Evolutionary conservation across 305 asterid species (phyloP).

Genomic region (Plantago coronopus): DNA sequence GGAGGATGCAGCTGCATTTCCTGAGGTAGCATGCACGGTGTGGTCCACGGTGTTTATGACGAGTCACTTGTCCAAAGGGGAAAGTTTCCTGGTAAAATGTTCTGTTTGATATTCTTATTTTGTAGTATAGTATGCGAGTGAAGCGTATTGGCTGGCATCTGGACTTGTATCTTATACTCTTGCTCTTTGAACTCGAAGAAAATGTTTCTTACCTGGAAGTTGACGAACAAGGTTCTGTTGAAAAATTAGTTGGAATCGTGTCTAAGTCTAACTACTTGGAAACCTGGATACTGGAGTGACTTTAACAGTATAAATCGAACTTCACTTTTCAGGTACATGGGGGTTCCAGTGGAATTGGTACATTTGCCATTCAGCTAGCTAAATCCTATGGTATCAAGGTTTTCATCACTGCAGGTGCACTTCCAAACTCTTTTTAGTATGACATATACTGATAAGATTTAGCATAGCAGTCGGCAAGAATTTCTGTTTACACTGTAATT

Average conservation of each 20-base stretch:
- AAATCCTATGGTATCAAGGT: constrained; percentile 68
- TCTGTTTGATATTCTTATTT: neutral
- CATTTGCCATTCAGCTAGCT: constrained; percentile 94
- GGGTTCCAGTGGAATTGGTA: constrained; percentile 97
- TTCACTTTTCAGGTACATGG: constrained; percentile 71
- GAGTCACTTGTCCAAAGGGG: constrained; percentile 69
- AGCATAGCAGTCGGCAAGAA: neutral
- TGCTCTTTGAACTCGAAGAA: too few relatives aligned
- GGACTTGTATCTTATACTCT: too few relatives aligned
- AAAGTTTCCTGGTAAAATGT: constrained; percentile 61
- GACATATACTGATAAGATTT: constrained; percentile 7
- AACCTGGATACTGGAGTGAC: neutral
- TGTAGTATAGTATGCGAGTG: neutral
- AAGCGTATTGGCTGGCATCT: neutral
- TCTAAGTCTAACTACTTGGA: too few relatives aligned
- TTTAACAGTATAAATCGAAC: constrained; percentile 8
- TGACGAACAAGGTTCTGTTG: too few relatives aligned
- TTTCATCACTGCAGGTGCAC: constrained; percentile 85
- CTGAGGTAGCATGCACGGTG: constrained; percentile 94
- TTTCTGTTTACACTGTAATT: neutral
- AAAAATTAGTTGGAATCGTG: too few relatives aligned
- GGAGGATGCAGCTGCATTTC: constrained; percentile 88
- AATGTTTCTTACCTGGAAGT: too few relatives aligned
- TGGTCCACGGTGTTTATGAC: constrained; percentile 93
- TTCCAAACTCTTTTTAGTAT: constrained; percentile 12